Percentiles rank a stretch among this genome's conserved stretches.
Evolutionary conservation across 345 rosid species (phyloP).

Genomic region (Rhizophora apiculata): DNA sequence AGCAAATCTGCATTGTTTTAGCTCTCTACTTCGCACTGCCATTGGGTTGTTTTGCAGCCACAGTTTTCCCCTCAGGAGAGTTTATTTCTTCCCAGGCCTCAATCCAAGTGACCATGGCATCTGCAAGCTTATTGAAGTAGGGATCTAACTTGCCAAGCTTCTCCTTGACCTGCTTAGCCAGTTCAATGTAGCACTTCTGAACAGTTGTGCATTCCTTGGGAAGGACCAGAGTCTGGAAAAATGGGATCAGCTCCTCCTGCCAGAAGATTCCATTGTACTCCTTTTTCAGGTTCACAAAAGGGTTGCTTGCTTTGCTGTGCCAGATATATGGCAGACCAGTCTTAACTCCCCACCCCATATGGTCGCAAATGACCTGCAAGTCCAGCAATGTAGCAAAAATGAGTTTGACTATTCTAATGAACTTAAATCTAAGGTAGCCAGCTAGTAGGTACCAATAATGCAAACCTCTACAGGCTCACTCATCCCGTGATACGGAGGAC

Average conservation of each 20-base stretch:
- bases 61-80: conserved; percentile 14
- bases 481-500: not conserved
- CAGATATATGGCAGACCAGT: conserved; percentile 39
- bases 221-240: conserved; percentile 39
- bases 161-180: conserved; percentile 41
- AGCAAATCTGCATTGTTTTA: not conserved
- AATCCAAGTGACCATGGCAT: conserved; percentile 55
- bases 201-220: conserved; percentile 48
- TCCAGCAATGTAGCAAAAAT: not conserved
- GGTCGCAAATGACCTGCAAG: conserved; percentile 51
- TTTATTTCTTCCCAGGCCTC: conserved; percentile 56
- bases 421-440: not conserved
- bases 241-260: conserved; percentile 50
- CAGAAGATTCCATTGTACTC: conserved; percentile 43
- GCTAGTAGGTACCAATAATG: too few relatives aligned
- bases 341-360: conserved; percentile 56
- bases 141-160: conserved; percentile 42
- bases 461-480: not conserved
- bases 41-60: conserved; percentile 9
- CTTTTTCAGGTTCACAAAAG: conserved; percentile 39
- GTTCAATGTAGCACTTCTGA: conserved; percentile 45
- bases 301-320: conserved; percentile 47
- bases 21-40: conserved; percentile 20
- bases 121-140: conserved; percentile 44
- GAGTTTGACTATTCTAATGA: conserved; percentile 1